phyloP scores from a whole-genome alignment of 2,329 filamentous ascomycete genomes.

The Verticillium albo-atrum region DNA sequence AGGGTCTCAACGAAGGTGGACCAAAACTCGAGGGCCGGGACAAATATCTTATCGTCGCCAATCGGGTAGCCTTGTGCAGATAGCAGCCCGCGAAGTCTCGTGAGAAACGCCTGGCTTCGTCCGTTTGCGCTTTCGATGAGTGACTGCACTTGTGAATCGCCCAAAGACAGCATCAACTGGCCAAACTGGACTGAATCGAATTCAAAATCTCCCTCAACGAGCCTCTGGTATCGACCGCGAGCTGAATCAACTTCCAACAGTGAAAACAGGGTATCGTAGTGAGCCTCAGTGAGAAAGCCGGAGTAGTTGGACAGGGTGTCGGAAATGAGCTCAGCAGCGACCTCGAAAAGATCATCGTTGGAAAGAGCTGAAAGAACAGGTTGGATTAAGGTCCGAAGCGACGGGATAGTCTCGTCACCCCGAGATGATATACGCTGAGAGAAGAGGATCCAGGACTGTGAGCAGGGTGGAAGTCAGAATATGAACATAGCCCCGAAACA shows the following conservation, averaged over 20 bases:
- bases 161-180: constrained; percentile 63
- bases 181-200: constrained; percentile 63
- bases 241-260: constrained; percentile 60
- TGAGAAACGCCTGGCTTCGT: constrained; percentile 49
- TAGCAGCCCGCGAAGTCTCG: constrained; percentile 60
- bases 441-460: constrained; percentile 69
- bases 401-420: constrained; percentile 50
- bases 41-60: constrained; percentile 70
- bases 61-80: constrained; percentile 62
- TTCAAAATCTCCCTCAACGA: constrained; percentile 57
- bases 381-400: constrained; percentile 56
- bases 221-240: constrained; percentile 45
- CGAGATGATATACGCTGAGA: constrained; percentile 60
- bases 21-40: constrained; percentile 77
- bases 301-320: constrained; percentile 63
- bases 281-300: constrained; percentile 53
- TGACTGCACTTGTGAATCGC: constrained; percentile 58
- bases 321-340: constrained; percentile 58
- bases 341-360: constrained; percentile 52
- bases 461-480: constrained; percentile 4
- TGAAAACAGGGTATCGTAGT: constrained; percentile 53
- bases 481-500: not conserved
- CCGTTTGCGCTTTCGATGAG: constrained; percentile 49
- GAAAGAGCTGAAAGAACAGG: constrained; percentile 58
- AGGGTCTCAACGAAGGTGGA: constrained; percentile 68